Evolutionary conservation across 768 basidiomycete species (phyloP).

Genomic region (Boletus coccyginus): DNA sequence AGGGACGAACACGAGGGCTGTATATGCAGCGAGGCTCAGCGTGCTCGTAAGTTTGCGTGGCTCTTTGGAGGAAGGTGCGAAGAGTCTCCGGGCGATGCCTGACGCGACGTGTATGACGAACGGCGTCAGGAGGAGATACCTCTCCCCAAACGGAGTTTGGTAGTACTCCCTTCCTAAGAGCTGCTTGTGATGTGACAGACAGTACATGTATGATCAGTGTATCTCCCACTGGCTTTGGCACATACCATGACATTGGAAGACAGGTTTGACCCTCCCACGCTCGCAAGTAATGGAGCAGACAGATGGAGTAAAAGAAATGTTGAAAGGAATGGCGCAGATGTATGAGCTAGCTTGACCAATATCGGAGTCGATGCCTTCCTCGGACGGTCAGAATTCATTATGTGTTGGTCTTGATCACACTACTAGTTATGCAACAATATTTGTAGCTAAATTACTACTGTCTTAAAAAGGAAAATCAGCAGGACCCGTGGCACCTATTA

Average conservation of each 20-base stretch:
- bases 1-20: conserved; percentile 56
- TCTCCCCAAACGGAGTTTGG: conserved; percentile 68
- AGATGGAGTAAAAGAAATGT: conserved; percentile 78
- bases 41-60: conserved; percentile 38
- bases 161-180: conserved; percentile 85
- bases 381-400: conserved; percentile 8
- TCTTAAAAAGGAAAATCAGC: too few species aligned
- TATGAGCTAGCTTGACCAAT: conserved; percentile 61
- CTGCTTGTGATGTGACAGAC: conserved; percentile 34
- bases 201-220: neutral
- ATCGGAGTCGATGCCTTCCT: conserved; percentile 15
- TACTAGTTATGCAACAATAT: too few species aligned
- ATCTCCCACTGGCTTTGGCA: neutral
- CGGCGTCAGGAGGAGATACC: conserved; percentile 63
- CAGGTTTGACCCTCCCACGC: conserved; percentile 61
- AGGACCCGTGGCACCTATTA: too few species aligned
- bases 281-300: conserved; percentile 69
- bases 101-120: conserved; percentile 62
- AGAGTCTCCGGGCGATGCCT: conserved; percentile 55
- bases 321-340: conserved; percentile 71
- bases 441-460: too few species aligned
- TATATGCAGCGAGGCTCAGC: conserved; percentile 64
- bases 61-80: conserved; percentile 36
- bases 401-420: neutral
- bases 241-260: conserved; percentile 77